A percentile compares a stretch with the other conserved stretches of the same genome.
Conservation (phyloP, 2,329 filamentous ascomycete genomes). For the Mycosphaerella arachidis region DNA sequence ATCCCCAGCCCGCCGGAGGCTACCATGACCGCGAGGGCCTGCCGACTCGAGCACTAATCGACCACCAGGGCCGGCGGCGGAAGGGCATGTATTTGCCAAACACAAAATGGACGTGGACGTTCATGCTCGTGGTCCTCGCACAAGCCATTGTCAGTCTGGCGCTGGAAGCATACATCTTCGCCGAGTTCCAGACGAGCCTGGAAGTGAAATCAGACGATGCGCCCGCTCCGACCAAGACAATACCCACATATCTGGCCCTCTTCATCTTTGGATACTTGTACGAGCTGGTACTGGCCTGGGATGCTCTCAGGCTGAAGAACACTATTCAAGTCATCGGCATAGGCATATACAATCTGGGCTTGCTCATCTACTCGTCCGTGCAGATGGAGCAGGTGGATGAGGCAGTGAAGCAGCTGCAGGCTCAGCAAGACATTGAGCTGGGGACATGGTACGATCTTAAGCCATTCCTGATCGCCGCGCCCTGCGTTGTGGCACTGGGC, state of each 20-base stretch:
- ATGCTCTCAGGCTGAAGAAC: conserved; percentile 90
- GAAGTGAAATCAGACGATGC: conserved; percentile 1
- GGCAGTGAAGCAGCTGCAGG: conserved; percentile 57
- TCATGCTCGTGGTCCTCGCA: conserved; percentile 66
- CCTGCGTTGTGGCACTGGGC: conserved; percentile 72
- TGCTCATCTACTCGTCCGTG: conserved; percentile 88
- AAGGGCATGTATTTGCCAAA: conserved; percentile 70
- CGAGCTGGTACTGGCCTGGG: conserved; percentile 82
- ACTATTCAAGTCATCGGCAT: conserved; percentile 97
- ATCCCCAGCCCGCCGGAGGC: conserved; percentile 34
- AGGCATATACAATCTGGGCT: conserved; percentile 84
- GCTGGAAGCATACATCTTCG: conserved; percentile 89
- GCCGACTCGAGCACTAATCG: conserved; percentile 32
- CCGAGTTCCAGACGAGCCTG: conserved; percentile 66
- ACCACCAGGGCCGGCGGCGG: conserved; percentile 30
- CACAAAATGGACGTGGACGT: conserved; percentile 82
- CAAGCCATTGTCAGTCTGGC: conserved; percentile 78
- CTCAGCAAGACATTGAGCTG: conserved; percentile 38
- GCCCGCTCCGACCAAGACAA: conserved; percentile 47
- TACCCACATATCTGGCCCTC: conserved; percentile 90
- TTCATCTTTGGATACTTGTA: conserved; percentile 98
- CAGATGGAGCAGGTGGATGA: conserved; percentile 85
- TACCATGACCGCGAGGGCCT: conserved; percentile 52
- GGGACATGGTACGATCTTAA: conserved; percentile 65
- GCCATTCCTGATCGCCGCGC: conserved; percentile 79